phyloP scores from a whole-genome alignment of 129 eudicot species.

The Artemisia argyi region DNA sequence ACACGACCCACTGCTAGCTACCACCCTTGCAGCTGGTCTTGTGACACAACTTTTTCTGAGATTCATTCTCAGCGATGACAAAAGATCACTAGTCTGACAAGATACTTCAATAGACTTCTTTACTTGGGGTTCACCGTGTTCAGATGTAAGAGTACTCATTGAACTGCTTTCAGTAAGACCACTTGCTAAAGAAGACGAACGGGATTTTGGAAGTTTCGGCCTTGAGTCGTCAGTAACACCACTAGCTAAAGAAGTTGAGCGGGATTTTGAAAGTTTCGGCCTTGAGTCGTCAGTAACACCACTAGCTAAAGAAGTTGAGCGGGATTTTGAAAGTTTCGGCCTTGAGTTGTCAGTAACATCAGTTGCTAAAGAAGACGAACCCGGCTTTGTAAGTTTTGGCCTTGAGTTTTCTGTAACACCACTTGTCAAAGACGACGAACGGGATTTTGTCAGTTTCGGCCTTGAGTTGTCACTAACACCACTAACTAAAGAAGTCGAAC shows the following conservation, averaged over 20 bases:
- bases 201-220: not conserved
- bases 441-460: not conserved
- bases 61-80: slow-evolving; percentile 38
- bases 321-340: not conserved
- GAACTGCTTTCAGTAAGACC: slow-evolving; percentile 23
- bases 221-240: slow-evolving; percentile 22
- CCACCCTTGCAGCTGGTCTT: slow-evolving; percentile 54
- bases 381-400: not conserved
- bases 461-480: slow-evolving; percentile 14
- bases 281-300: slow-evolving; percentile 21
- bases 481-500: slow-evolving; percentile 27
- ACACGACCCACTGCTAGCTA: slow-evolving; percentile 29
- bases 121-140: slow-evolving; percentile 23
- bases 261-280: not conserved
- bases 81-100: slow-evolving; percentile 36
- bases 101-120: slow-evolving; percentile 34
- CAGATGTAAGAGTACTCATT: slow-evolving; percentile 45
- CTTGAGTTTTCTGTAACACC: slow-evolving; percentile 16
- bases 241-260: slow-evolving; percentile 34
- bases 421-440: slow-evolving; percentile 27
- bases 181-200: slow-evolving; percentile 27
- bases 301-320: slow-evolving; percentile 35
- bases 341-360: slow-evolving; percentile 13
- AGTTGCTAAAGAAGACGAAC: slow-evolving; percentile 27
- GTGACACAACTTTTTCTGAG: slow-evolving; percentile 61